Conservation (phyloP, 345 rosid species). For the Linum tenue region DNA sequence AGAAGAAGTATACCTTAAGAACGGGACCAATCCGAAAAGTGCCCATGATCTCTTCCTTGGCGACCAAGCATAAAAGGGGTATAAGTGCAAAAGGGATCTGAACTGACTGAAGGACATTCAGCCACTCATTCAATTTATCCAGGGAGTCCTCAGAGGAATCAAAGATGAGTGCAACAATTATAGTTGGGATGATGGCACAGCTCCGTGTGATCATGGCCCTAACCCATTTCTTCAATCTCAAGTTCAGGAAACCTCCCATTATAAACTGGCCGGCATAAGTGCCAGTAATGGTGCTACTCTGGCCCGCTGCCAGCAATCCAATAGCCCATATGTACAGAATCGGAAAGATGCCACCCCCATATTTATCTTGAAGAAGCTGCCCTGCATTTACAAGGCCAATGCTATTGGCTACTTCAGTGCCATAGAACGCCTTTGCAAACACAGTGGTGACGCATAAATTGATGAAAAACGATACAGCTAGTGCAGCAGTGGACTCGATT, state of each 20-base stretch:
- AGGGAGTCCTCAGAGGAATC: slow-evolving; percentile 59
- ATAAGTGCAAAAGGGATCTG: slow-evolving; percentile 91
- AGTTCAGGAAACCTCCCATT: slow-evolving; percentile 22
- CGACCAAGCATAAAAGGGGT: slow-evolving; percentile 72
- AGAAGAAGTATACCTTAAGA: slow-evolving; percentile 44
- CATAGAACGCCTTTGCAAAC: slow-evolving; percentile 80
- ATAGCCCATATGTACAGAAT: slow-evolving; percentile 88
- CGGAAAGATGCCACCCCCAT: slow-evolving; percentile 81
- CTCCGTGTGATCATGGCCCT: slow-evolving; percentile 90
- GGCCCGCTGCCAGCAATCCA: slow-evolving; percentile 89
- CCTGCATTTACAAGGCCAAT: slow-evolving; percentile 86
- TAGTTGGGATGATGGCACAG: slow-evolving; percentile 75
- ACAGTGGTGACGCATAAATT: slow-evolving; percentile 86
- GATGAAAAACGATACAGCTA: slow-evolving; percentile 64
- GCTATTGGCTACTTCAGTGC: slow-evolving; percentile 56
- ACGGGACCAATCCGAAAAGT: slow-evolving; percentile 63
- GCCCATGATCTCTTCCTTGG: slow-evolving; percentile 82
- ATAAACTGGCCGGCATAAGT: slow-evolving; percentile 16
- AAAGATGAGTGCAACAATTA: slow-evolving; percentile 66
- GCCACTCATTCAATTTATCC: slow-evolving; percentile 80
- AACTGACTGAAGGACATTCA: slow-evolving; percentile 75
- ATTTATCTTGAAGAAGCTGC: slow-evolving; percentile 76
- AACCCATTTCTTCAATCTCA: slow-evolving; percentile 86
- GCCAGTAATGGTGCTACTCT: slow-evolving; percentile 89
- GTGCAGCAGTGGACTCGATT: slow-evolving; percentile 71